Base-by-base conservation (phyloP, 306 rosid species). In the Fagus crenata region DNA sequence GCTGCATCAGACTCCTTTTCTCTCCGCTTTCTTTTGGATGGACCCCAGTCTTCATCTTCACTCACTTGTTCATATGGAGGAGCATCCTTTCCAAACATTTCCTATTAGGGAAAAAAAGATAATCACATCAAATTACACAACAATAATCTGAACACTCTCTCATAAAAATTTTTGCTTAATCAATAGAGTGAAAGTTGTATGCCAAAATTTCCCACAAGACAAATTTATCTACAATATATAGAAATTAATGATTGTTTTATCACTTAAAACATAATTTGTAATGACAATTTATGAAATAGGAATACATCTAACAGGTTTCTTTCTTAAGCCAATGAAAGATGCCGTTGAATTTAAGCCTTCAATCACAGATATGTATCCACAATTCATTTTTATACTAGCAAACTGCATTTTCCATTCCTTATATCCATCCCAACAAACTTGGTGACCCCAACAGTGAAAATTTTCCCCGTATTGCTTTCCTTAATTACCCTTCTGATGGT, bases 1-100 rank as follows among this genome's bases (percentile, higher is more conserved):
- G 90, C 90, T 41, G 96, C 97, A 85, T 91, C 97, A 65, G 90
- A 88, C 74, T 91, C 97, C 82, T 91, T 93, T 75, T 87, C 90
- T 79, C 90, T 84, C 40, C 89, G 80, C 85, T 75, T 93, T 81
- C 88, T 87, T 88, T 87, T 91, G 59, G 73, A 68, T 74, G 97
- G 98, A 72, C 94, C 97, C 98, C 98, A 91, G 71, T 93, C 98
- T 83, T 93, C 98, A 82, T 93, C 98, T 53, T 91, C 97, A 83
- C 95, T 93, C 65, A 83, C 84, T 86, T 82, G 91, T 74, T 93
- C 98, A 49, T 69, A 81, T 41, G 88, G 65, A 60, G 84, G 84
- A 72, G 82, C 93, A 81, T 91, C 96, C 85, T 87, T 93, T 69
- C 98, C 97, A 86, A 93, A 93, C 97, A 91, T 93, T 89, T 93